Evolutionary conservation across 208 protist genomes (phyloP), one percentile per base, ranked within the genome.

Genomic region (Wallacemonas sp.): DNA sequence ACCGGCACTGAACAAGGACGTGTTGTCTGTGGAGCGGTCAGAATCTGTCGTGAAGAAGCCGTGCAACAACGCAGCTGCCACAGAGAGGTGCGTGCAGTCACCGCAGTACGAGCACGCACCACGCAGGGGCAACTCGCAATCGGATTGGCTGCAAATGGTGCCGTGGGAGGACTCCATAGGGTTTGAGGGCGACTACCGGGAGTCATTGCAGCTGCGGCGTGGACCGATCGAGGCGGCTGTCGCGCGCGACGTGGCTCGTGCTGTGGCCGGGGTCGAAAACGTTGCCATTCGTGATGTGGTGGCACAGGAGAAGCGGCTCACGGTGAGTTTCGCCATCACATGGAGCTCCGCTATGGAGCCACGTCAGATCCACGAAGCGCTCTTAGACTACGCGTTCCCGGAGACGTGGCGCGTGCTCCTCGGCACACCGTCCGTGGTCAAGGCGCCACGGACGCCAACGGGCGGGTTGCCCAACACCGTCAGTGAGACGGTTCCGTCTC

Each of bases 141-240:
- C 36, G 36, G 14, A 41, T 14, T 41, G 36, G 36, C 36, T 41
- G 36, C 36, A 41, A 14, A 41, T 14, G 36, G 51, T 38, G 17
- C 51, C 51, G 0, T 38, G 33, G 51, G 41, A 62, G 21, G 39
- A 62, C 1, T 62, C 56, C 14, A 30, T 62, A 14, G 8, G 41
- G 26, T 62, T 62, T 22, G 56, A 62, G 5, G 56, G 56, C 19
- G 39, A 31, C 56, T 47, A 49, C 39, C 19, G 38, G n/a, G 8
- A n/a, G 4, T 33, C 28, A 22, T 9, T 46, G 33, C 4, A 6
- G 38, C 19, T 17, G 8, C 56, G 28, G 17, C 39, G 39, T 6
- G 21, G 14, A 9, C 38, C 36, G 9, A 4, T 62, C 12, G 39
- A 49, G 22, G 19, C 31, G 12, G 56, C 56, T 17, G 34, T 62